Conservation (phyloP, 2,329 filamentous ascomycete species). For the Fusarium gaditjirri region DNA sequence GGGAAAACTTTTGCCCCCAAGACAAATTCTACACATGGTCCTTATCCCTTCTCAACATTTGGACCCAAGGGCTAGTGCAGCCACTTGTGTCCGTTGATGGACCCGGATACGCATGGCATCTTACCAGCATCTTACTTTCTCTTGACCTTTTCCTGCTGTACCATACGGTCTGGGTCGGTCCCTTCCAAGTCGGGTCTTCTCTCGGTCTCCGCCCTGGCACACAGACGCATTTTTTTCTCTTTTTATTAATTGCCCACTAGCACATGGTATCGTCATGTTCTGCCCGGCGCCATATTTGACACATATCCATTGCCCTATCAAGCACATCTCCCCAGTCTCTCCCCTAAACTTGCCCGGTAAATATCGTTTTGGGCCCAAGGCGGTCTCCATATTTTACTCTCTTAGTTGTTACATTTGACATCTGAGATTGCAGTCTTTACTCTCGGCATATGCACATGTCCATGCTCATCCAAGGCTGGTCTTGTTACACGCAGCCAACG, state of each 20-base stretch:
- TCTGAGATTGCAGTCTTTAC: slow-evolving; percentile 31
- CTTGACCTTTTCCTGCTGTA: slow-evolving; percentile 26
- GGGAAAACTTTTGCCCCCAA: slow-evolving; percentile 35
- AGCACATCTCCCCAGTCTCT: slow-evolving; percentile 32
- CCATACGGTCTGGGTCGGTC: slow-evolving; percentile 31
- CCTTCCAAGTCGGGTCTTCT: slow-evolving; percentile 34
- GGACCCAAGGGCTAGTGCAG: slow-evolving; percentile 47
- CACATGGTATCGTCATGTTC: slow-evolving; percentile 34
- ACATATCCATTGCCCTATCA: slow-evolving; percentile 40
- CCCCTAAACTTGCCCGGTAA: slow-evolving; percentile 21
- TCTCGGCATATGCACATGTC: slow-evolving; percentile 45
- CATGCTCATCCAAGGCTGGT: slow-evolving; percentile 36
- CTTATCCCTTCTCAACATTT: slow-evolving; percentile 32
- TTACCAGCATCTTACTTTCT: slow-evolving; percentile 42
- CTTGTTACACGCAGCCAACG: slow-evolving; percentile 40
- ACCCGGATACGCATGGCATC: slow-evolving; percentile 46
- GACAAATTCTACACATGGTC: slow-evolving; percentile 35
- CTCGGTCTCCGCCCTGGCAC: slow-evolving; percentile 37
- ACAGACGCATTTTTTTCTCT: slow-evolving; percentile 28
- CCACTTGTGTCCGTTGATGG: slow-evolving; percentile 45
- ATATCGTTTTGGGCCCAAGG: slow-evolving; percentile 14
- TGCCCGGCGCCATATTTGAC: slow-evolving; percentile 29
- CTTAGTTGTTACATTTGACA: slow-evolving; percentile 35
- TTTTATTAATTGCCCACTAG: slow-evolving; percentile 18
- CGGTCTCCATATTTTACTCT: slow-evolving; percentile 23